Conservation (phyloP, 345 rosid species). For the Triadica sebifera region DNA sequence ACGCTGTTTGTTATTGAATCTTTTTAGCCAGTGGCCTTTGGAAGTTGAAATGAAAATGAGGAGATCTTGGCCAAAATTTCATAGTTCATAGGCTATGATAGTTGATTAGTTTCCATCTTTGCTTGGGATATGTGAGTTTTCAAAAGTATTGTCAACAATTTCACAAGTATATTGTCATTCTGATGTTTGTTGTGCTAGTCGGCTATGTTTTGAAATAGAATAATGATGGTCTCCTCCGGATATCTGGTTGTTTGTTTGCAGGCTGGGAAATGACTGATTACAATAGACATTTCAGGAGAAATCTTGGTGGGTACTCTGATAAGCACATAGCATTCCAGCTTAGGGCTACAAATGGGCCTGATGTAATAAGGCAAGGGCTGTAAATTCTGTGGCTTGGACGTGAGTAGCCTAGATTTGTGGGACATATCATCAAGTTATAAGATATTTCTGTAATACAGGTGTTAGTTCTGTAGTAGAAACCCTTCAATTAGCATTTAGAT, state of each 20-base stretch:
- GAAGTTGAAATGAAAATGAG: background rate
- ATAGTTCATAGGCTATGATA: background rate
- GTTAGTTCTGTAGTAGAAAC: too few relatives aligned
- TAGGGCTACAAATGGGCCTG: background rate
- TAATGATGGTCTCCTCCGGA: background rate
- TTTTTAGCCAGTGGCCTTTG: background rate
- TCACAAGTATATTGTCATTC: background rate
- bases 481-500: too few relatives aligned
- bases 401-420: background rate
- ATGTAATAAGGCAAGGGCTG: background rate
- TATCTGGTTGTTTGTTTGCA: background rate
- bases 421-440: background rate
- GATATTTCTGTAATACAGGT: background rate
- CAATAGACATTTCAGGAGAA: background rate
- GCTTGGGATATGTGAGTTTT: background rate
- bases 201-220: background rate
- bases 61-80: background rate
- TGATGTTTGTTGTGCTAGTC: background rate
- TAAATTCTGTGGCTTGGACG: too few relatives aligned
- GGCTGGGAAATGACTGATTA: background rate
- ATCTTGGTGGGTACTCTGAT: background rate
- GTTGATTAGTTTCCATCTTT: background rate
- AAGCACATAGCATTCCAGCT: background rate
- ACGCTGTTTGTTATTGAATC: background rate
- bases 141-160: background rate